Evolutionary conservation across 129 eudicot species (phyloP).

Genomic region (Chrysanthemum lavandulifolium): DNA sequence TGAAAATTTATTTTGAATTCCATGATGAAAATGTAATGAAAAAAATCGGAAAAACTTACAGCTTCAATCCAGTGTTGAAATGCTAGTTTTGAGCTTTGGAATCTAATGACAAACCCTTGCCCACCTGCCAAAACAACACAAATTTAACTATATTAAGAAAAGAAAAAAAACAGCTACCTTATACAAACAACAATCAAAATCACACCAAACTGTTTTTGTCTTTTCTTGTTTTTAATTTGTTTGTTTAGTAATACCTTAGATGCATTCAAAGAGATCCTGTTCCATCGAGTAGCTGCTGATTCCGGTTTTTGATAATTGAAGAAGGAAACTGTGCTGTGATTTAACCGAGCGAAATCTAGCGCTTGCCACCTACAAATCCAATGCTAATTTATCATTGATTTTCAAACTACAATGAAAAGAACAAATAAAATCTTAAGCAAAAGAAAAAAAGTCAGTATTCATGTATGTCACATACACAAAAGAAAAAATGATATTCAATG

Average conservation of each 20-base stretch:
- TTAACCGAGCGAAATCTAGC: slow-evolving; percentile 72
- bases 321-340: slow-evolving; percentile 82
- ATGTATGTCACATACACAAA: too few relatives aligned
- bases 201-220: slow-evolving; percentile 10
- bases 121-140: slow-evolving; percentile 56
- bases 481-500: background rate
- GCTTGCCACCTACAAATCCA: slow-evolving; percentile 88
- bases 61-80: slow-evolving; percentile 99
- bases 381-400: background rate
- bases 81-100: slow-evolving; percentile 86
- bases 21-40: background rate
- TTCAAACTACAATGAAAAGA: too few relatives aligned
- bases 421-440: too few relatives aligned
- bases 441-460: too few relatives aligned
- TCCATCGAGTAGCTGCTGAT: slow-evolving; percentile 74
- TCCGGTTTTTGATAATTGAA: slow-evolving; percentile 72
- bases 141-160: slow-evolving; percentile 9
- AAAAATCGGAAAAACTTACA: slow-evolving; percentile 40
- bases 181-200: slow-evolving; percentile 20
- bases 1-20: background rate
- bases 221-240: background rate
- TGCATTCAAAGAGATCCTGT: slow-evolving; percentile 71
- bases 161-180: slow-evolving; percentile 10
- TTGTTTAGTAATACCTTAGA: slow-evolving; percentile 63
- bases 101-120: slow-evolving; percentile 81